Evolutionary conservation across 768 basidiomycete species (phyloP).

Genomic region (Trametes gibbosa): DNA sequence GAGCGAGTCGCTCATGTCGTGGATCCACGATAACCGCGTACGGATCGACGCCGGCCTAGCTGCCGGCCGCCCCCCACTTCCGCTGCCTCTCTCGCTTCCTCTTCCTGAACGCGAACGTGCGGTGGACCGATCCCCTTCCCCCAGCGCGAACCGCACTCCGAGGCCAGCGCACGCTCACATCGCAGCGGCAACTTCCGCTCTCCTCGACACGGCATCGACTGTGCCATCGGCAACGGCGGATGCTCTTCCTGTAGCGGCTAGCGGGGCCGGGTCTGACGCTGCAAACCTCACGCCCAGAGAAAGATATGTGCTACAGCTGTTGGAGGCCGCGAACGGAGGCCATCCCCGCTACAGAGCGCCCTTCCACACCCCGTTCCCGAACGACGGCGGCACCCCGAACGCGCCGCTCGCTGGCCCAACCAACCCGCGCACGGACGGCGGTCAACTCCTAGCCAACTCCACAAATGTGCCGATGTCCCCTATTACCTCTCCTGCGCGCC

Average conservation of each 20-base stretch:
- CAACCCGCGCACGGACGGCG: background rate
- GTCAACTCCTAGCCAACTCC: background rate
- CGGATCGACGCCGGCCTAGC: constrained; percentile 1
- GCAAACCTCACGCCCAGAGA: no score
- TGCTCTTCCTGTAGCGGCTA: no score
- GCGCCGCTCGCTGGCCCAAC: background rate
- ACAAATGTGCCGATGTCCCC: background rate
- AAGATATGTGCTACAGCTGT: no score
- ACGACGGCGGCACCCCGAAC: background rate
- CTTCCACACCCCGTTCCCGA: background rate
- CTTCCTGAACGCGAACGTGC: background rate
- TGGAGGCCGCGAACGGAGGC: background rate
- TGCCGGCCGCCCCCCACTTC: background rate
- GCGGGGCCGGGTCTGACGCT: background rate
- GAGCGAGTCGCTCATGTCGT: constrained; percentile 16
- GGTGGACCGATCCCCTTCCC: background rate
- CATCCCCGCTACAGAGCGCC: background rate
- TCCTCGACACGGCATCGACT: background rate
- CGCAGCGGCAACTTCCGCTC: background rate
- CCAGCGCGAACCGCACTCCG: background rate
- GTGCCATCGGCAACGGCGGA: background rate
- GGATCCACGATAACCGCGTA: constrained; percentile 12
- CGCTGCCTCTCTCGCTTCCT: no score
- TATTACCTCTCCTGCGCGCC: background rate
- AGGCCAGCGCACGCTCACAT: background rate